A percentile compares a stretch with the other conserved stretches of the same genome.
Conservation (phyloP, 371 early-diverging fungal species). For the Batkoa obscura region DNA sequence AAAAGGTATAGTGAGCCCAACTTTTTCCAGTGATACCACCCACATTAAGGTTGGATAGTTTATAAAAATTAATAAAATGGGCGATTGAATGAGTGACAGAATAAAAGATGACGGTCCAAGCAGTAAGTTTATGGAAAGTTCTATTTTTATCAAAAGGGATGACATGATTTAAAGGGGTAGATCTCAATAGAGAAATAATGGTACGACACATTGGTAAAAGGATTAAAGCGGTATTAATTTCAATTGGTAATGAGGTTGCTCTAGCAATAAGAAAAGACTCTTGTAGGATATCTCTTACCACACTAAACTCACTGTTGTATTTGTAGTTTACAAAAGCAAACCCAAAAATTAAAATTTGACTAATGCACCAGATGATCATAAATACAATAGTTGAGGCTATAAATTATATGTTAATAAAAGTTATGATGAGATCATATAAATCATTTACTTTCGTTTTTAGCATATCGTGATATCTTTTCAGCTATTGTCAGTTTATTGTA, state of each 20-base stretch:
- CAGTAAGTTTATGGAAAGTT: constrained; percentile 63
- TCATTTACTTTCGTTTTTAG: not conserved
- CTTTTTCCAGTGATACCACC: constrained; percentile 9
- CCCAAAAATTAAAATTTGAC: constrained; percentile 3
- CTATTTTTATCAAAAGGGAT: constrained; percentile 70
- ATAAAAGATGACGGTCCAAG: constrained; percentile 55
- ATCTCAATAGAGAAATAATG: constrained; percentile 45
- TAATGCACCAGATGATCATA: not conserved
- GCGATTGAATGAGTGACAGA: constrained; percentile 41
- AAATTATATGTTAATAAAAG: not conserved
- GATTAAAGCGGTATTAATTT: constrained; percentile 18
- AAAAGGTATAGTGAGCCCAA: constrained; percentile 20
- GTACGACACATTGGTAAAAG: constrained; percentile 68
- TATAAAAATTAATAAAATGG: constrained; percentile 60
- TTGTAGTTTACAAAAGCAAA: constrained; percentile 6
- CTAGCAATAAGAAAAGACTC: constrained; percentile 3
- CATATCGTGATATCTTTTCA: not conserved
- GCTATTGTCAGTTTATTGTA: not conserved
- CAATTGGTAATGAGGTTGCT: constrained; percentile 3
- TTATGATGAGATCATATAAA: not conserved
- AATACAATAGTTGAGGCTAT: constrained; percentile 6
- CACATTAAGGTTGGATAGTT: constrained; percentile 13
- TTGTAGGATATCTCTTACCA: not conserved
- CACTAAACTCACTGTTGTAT: constrained; percentile 1
- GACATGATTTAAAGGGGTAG: constrained; percentile 50